Evolutionary conservation across 306 rosid species (phyloP).

Genomic region (Fagus sylvatica): DNA sequence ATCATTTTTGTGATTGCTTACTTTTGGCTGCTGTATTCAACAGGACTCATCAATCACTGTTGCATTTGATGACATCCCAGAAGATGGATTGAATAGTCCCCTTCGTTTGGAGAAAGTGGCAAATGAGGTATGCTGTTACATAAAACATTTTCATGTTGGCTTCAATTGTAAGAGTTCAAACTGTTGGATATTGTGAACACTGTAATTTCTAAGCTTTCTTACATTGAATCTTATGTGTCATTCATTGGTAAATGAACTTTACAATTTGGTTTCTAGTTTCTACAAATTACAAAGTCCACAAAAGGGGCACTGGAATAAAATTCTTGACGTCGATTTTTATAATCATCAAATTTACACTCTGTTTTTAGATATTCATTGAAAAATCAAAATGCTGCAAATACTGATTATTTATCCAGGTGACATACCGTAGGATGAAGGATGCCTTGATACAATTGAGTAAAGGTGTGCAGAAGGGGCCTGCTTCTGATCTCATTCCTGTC

Average conservation of each 20-base stretch:
- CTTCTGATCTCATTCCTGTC: conserved; percentile 79
- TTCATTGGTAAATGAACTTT: conserved; percentile 6
- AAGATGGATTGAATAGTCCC: conserved; percentile 87
- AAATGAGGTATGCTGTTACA: conserved; percentile 65
- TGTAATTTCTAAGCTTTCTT: neutral
- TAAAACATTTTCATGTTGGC: neutral
- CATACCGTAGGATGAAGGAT: conserved; percentile 95
- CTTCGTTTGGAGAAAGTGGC: conserved; percentile 89
- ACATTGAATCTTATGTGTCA: neutral
- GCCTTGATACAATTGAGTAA: conserved; percentile 88
- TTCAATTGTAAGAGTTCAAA: neutral
- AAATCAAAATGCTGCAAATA: conserved; percentile 17
- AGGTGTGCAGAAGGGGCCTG: conserved; percentile 95
- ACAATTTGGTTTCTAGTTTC: conserved; percentile 10
- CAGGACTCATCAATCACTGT: conserved; percentile 95
- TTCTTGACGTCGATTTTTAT: neutral
- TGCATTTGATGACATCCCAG: conserved; percentile 97
- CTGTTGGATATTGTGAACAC: neutral
- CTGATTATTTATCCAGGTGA: conserved; percentile 58
- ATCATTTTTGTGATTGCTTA: conserved; percentile 22
- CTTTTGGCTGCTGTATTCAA: conserved; percentile 27
- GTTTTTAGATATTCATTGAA: conserved; percentile 2
- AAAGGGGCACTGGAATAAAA: conserved; percentile 15
- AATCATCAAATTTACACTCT: neutral
- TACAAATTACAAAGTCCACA: conserved; percentile 7